Base-by-base conservation (phyloP, 768 basidiomycete genomes). In the Clitopilus hobsonii region DNA sequence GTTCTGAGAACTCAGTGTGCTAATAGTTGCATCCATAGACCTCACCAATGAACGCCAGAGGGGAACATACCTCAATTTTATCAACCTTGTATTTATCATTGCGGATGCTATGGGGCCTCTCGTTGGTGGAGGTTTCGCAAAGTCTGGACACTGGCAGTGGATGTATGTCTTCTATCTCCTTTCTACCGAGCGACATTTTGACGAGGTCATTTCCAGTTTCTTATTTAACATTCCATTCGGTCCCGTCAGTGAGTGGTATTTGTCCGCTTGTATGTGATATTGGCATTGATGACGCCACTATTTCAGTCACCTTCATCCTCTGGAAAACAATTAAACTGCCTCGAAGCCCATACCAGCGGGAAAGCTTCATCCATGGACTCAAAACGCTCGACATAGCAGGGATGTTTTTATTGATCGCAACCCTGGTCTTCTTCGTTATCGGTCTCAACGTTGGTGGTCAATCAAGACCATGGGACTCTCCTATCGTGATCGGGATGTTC, bases 141-240 rank as follows among this genome's bases (percentile, higher is more conserved):
- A 61, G 45, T 62, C 65, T 10, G 67, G 64, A n/a, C 62, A 68
- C 27, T 68, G 67, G 67, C 56, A 65, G 51, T 68, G 67, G 67
- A 64, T 63, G 65, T 66, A 49, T 18, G 62, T 59, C 6, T 26
- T 36, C 2, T 7, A 38, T 32, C 5, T 16, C 23, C 38, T 18
- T 10, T 54, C 11, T 10, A 47, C 41, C 11, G 2, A 20, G n/a
- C 1, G 13, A 14, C 13, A 45, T 25, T 14, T 25, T 13, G 20
- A 20, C 5, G 6, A 47, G n/a, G n/a, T n/a, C 16, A 16, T 10
- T n/a, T 4, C 32, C 47, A 67, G 64, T 48, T 66, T 66, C 51
- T 54, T 68, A 13, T 58, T 66, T 38, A 63, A 59, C 23, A 61
- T 59, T 14, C 67, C 62, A 10, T 61, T 63, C 36, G 61, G 65